Conservation (phyloP, 352 stramenopile species). For the Pythium aquatile region DNA sequence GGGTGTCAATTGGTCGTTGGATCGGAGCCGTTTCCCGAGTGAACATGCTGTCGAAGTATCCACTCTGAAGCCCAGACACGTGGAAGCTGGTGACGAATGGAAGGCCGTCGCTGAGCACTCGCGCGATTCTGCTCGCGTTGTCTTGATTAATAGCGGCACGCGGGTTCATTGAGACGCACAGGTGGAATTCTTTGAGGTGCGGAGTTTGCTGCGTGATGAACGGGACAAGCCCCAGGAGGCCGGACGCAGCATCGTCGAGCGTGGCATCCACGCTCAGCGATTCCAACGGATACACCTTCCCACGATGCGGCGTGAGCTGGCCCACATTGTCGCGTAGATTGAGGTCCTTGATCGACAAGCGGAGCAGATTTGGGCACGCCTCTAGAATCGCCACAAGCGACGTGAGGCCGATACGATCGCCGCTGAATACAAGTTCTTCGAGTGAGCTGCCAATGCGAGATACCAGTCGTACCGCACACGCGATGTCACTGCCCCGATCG, state of each 20-base stretch:
- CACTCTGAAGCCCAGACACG: neutral
- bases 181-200: neutral
- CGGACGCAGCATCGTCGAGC: neutral
- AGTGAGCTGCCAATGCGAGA: neutral
- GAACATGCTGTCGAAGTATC: neutral
- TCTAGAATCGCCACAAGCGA: neutral
- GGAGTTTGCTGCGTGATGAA: neutral
- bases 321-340: neutral
- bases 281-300: neutral
- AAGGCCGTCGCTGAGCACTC: neutral
- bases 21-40: neutral
- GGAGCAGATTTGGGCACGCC: neutral
- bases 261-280: neutral
- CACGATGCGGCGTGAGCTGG: neutral
- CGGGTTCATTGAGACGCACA: neutral
- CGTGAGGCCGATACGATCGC: neutral
- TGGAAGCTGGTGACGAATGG: neutral
- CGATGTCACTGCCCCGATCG: neutral
- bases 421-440: neutral
- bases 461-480: neutral
- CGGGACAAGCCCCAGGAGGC: neutral
- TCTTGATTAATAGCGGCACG: neutral
- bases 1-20: neutral
- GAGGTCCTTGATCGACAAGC: neutral
- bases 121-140: neutral